Evolutionary conservation across 129 eudicot genomes (phyloP).

Genomic region (Scalesia atractyloides): DNA sequence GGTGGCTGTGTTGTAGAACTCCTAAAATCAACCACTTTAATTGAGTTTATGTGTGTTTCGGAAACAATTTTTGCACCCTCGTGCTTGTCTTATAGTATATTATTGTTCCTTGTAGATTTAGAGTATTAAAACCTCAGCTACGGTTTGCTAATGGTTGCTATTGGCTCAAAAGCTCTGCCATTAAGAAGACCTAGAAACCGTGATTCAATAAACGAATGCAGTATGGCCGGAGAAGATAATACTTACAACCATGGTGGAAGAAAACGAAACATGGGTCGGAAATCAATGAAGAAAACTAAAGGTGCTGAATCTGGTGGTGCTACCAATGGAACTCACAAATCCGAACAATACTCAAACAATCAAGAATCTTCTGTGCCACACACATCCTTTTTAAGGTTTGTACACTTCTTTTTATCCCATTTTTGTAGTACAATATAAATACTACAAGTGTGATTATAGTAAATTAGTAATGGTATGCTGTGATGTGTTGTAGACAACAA

Average conservation of each 20-base stretch:
- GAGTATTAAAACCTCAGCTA: not conserved
- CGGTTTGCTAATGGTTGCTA: conserved; percentile 45
- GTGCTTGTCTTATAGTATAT: not conserved
- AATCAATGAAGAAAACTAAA: conserved; percentile 41
- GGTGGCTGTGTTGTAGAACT: not conserved
- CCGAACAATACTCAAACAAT: conserved; percentile 35
- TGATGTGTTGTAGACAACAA: conserved; percentile 44
- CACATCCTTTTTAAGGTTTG: conserved; percentile 72
- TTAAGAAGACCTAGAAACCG: conserved; percentile 34
- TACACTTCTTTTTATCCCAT: not conserved
- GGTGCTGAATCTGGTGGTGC: conserved; percentile 46
- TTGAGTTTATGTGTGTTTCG: not conserved
- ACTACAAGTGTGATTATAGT: not conserved
- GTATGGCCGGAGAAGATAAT: conserved; percentile 34
- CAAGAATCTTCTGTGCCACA: conserved; percentile 40
- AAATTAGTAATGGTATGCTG: conserved; percentile 3
- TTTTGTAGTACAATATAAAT: not conserved
- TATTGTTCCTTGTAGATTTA: not conserved
- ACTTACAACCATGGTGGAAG: conserved; percentile 37
- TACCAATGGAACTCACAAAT: conserved; percentile 23
- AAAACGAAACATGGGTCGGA: conserved; percentile 58
- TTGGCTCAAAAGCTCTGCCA: conserved; percentile 51
- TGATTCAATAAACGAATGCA: conserved; percentile 24
- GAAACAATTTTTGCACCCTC: not conserved
- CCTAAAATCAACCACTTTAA: too few species aligned